These are phyloP conservation scores for Nissolia schottii DNA, from an alignment of 306 rosid species.

Conservation along the genomic window DNA sequence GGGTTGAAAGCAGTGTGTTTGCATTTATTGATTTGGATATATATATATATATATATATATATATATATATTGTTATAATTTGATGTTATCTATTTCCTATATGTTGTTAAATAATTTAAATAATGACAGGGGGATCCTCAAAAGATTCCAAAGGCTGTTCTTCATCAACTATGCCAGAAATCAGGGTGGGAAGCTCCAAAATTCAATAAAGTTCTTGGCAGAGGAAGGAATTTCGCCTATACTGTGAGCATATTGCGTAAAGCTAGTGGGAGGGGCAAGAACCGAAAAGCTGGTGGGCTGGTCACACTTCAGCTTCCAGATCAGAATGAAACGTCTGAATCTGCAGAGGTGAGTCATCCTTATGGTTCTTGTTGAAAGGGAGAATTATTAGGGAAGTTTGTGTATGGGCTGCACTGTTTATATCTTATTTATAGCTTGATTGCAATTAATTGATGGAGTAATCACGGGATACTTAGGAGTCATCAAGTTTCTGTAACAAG, in stretches of 20 bases:
- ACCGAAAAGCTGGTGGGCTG: conserved; percentile 87
- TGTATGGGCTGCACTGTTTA: background rate
- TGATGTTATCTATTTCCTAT: background rate
- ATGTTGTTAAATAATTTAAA: conserved; percentile 3
- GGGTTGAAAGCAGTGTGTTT: background rate
- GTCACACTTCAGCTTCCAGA: conserved; percentile 85
- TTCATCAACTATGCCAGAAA: conserved; percentile 92
- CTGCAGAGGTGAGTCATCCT: conserved; percentile 67
- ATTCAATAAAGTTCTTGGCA: conserved; percentile 61
- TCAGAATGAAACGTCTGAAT: conserved; percentile 55
- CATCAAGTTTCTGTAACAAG: background rate
- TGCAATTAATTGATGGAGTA: background rate
- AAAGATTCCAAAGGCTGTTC: conserved; percentile 91
- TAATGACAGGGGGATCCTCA: conserved; percentile 68
- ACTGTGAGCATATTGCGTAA: conserved; percentile 71
- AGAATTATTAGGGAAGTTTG: background rate
- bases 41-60: no score
- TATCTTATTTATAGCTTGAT: background rate
- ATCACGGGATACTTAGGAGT: background rate
- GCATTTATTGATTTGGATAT: background rate
- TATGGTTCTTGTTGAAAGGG: background rate
- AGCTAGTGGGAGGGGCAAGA: conserved; percentile 96
- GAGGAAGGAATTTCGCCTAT: conserved; percentile 60
- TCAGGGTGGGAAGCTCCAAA: conserved; percentile 99
- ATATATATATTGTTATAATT: conserved; percentile 19